A percentile compares a stretch with the other conserved stretches of the same genome.
Evolutionary conservation across 2,329 filamentous ascomycete genomes (phyloP).

Genomic region (Ascomycota sp.): DNA sequence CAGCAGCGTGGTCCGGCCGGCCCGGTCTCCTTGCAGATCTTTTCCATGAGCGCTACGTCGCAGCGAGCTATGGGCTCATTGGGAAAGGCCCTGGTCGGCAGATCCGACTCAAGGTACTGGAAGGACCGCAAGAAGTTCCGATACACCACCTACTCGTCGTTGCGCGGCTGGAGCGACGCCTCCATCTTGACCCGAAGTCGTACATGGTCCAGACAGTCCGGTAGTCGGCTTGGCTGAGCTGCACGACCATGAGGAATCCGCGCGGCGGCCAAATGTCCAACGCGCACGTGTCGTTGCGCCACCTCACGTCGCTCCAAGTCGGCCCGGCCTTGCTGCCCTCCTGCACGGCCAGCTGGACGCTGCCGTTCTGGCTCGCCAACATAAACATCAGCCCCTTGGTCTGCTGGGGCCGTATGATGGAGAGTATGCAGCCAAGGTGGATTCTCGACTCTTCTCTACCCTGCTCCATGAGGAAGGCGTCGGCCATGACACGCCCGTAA

Average conservation of each 20-base stretch:
- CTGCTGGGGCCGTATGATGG: conserved; percentile 48
- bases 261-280: conserved; percentile 54
- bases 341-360: conserved; percentile 56
- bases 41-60: conserved; percentile 58
- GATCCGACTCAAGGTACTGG: conserved; percentile 58
- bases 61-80: conserved; percentile 52
- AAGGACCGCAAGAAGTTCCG: conserved; percentile 51
- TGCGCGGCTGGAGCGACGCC: conserved; percentile 43
- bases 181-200: conserved; percentile 68
- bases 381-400: conserved; percentile 52
- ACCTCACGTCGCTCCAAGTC: conserved; percentile 65
- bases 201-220: conserved; percentile 64
- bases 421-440: conserved; percentile 53
- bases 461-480: conserved; percentile 54
- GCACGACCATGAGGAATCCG: conserved; percentile 52
- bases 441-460: conserved; percentile 48
- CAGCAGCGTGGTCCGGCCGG: conserved; percentile 51
- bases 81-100: conserved; percentile 54
- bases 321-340: conserved; percentile 45
- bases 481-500: conserved; percentile 59
- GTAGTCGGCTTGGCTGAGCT: conserved; percentile 59
- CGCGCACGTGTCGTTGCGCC: conserved; percentile 46
- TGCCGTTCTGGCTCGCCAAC: conserved; percentile 60
- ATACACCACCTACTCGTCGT: conserved; percentile 51
- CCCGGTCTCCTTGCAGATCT: conserved; percentile 43